phyloP scores from a whole-genome alignment of 2,329 filamentous ascomycete species.

The Penicillium sp. region DNA sequence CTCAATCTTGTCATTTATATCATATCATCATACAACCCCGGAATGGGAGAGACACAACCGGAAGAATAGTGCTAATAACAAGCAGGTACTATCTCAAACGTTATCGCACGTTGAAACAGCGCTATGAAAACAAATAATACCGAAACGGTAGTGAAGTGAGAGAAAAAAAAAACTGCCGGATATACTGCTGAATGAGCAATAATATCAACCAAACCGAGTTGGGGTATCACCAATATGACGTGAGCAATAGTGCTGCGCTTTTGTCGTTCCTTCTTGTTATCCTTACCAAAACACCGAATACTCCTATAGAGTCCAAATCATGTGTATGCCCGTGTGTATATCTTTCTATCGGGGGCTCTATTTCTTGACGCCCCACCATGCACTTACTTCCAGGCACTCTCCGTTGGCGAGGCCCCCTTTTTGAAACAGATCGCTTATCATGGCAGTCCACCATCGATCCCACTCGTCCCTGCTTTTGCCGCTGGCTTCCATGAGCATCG shows the following conservation, averaged over 20 bases:
- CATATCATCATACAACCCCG: slow-evolving; percentile 24
- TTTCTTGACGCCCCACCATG: slow-evolving; percentile 67
- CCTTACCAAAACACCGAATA: slow-evolving; percentile 37
- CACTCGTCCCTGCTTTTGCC: slow-evolving; percentile 90
- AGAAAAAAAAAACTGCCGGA: slow-evolving; percentile 23
- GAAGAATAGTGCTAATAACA: slow-evolving; percentile 30
- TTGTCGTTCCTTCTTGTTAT: slow-evolving; percentile 28
- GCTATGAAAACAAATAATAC: slow-evolving; percentile 64
- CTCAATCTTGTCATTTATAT: slow-evolving; percentile 23
- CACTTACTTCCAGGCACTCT: slow-evolving; percentile 76
- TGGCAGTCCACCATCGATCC: slow-evolving; percentile 85
- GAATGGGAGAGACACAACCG: neutral
- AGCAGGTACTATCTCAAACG: slow-evolving; percentile 87
- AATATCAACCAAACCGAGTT: slow-evolving; percentile 29
- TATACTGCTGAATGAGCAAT: slow-evolving; percentile 29
- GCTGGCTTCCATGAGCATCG: slow-evolving; percentile 77
- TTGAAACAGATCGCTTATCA: slow-evolving; percentile 82
- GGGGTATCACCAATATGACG: slow-evolving; percentile 48
- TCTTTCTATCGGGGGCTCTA: slow-evolving; percentile 31
- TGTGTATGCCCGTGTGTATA: slow-evolving; percentile 11
- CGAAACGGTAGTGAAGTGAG: slow-evolving; percentile 15
- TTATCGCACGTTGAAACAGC: slow-evolving; percentile 82
- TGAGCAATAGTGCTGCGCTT: slow-evolving; percentile 36
- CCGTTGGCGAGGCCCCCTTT: slow-evolving; percentile 79
- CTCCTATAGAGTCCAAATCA: slow-evolving; percentile 24